These are phyloP conservation scores for Annulohypoxylon moriforme DNA, from an alignment of 495 filamentous ascomycete species.

Conservation along the genomic window DNA sequence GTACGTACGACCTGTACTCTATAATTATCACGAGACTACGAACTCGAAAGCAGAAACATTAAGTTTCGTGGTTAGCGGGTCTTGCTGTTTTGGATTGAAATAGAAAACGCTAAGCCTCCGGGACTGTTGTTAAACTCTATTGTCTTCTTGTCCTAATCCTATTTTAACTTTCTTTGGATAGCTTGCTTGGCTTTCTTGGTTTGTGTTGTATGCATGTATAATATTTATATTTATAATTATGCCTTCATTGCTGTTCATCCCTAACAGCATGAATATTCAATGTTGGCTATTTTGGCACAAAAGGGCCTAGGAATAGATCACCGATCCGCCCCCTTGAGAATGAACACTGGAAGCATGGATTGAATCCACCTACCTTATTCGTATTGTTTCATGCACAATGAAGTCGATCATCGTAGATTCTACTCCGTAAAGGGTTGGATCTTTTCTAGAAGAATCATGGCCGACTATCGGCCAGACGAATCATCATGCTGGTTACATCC, in stretches of 20 bases:
- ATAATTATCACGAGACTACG: conserved; percentile 6
- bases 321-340: neutral
- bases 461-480: conserved; percentile 19
- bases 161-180: conserved; percentile 1
- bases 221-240: neutral
- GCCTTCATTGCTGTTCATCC: neutral
- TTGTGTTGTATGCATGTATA: neutral
- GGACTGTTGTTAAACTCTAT: neutral
- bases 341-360: conserved; percentile 5
- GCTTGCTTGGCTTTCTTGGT: neutral
- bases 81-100: conserved; percentile 32
- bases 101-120: conserved; percentile 22
- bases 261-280: neutral
- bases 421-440: conserved; percentile 15
- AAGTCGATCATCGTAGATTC: conserved; percentile 24
- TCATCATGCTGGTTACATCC: conserved; percentile 9
- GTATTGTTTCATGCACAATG: conserved; percentile 13
- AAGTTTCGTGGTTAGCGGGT: neutral
- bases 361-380: conserved; percentile 20
- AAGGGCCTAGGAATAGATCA: neutral
- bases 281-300: neutral
- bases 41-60: neutral
- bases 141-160: neutral
- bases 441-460: conserved; percentile 22
- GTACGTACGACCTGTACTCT: neutral